Evolutionary conservation across 2,329 filamentous ascomycete genomes (phyloP).

Genomic region (Cercospora sp.): DNA sequence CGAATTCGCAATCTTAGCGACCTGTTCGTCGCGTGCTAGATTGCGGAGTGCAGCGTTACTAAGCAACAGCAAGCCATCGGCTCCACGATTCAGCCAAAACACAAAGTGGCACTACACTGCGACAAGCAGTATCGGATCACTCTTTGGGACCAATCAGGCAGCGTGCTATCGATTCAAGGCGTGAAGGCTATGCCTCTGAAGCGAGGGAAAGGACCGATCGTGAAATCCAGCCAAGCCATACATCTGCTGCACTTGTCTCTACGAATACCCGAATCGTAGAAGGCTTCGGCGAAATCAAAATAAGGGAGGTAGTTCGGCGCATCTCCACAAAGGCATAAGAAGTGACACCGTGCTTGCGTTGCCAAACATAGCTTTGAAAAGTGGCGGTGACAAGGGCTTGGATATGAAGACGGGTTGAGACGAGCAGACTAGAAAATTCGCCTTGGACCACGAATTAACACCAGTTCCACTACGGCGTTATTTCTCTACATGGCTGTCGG

Average conservation of each 20-base stretch:
- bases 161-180: background rate
- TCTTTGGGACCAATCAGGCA: background rate
- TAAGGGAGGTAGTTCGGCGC: background rate
- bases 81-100: background rate
- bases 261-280: background rate
- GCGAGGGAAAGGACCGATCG: background rate
- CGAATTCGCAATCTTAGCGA: background rate
- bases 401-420: background rate
- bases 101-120: background rate
- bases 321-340: background rate
- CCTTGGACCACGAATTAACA: background rate
- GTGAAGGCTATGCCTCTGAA: background rate
- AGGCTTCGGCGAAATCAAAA: background rate
- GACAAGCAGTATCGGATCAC: background rate
- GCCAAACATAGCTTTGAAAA: background rate
- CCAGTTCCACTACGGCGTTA: background rate
- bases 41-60: conserved; percentile 1
- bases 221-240: background rate
- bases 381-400: background rate
- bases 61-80: background rate
- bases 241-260: background rate
- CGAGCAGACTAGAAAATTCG: background rate
- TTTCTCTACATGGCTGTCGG: background rate
- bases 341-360: background rate
- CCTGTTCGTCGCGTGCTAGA: background rate